Conservation (phyloP, 2,329 filamentous ascomycete genomes). For the Hypoxylon sp. region DNA sequence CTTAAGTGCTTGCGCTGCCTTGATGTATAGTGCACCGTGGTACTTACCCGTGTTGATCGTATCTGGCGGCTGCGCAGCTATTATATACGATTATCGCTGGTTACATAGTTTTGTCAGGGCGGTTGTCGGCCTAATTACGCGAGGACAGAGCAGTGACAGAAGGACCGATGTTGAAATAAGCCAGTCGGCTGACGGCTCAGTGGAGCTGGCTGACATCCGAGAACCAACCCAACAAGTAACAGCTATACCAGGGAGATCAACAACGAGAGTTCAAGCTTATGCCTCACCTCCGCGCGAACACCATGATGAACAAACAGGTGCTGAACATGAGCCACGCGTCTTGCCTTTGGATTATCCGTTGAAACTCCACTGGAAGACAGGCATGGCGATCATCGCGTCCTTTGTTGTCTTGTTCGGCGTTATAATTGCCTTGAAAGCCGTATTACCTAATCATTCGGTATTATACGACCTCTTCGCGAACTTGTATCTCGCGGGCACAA, state of each 20-base stretch:
- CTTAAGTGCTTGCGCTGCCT: slow-evolving; percentile 72
- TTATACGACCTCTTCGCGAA: slow-evolving; percentile 77
- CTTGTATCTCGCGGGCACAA: slow-evolving; percentile 80
- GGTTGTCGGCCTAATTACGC: not conserved
- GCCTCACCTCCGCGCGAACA: not conserved
- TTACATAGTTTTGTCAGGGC: slow-evolving; percentile 58
- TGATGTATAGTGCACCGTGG: slow-evolving; percentile 81
- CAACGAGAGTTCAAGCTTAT: not conserved
- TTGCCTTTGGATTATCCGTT: not conserved
- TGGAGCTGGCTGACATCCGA: not conserved
- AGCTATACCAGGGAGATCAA: not conserved
- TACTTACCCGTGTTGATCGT: slow-evolving; percentile 78
- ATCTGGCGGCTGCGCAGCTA: slow-evolving; percentile 65
- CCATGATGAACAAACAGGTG: not conserved
- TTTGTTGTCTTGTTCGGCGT: slow-evolving; percentile 69
- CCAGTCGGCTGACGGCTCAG: not conserved
- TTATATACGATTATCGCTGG: slow-evolving; percentile 70
- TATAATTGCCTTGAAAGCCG: not conserved
- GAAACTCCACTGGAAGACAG: not conserved
- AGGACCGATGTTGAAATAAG: not conserved
- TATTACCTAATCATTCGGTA: slow-evolving; percentile 56
- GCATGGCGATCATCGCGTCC: slow-evolving; percentile 56
- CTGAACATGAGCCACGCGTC: not conserved
- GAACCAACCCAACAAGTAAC: not conserved
- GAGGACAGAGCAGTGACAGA: not conserved